These are phyloP conservation scores for Chlorella sorokiniana DNA, from an alignment of 139 green algal genomes.

Conservation along the genomic window DNA sequence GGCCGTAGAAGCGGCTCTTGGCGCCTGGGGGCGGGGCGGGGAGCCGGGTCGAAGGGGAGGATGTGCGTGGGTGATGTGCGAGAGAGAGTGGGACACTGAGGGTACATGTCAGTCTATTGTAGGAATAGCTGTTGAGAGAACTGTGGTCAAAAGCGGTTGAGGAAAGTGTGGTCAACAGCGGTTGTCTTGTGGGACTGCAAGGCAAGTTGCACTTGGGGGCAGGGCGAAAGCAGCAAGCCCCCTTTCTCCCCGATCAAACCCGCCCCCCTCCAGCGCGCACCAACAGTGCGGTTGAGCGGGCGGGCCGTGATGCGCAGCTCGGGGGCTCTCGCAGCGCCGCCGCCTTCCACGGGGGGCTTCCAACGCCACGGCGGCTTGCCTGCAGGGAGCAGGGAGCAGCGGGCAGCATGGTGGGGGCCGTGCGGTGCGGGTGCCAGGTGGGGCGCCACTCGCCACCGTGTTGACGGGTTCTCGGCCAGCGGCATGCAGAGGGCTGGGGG, in stretches of 20 bases:
- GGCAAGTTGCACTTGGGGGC: background rate
- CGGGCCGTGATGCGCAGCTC: conserved; percentile 53
- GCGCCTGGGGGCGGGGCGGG: conserved; percentile 3
- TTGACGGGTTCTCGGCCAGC: too few species aligned
- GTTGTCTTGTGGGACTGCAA: too few species aligned
- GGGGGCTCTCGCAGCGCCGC: conserved; percentile 54
- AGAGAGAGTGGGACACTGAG: background rate
- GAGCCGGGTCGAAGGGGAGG: too few species aligned
- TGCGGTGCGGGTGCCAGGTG: too few species aligned
- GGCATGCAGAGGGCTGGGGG: too few species aligned
- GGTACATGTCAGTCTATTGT: background rate
- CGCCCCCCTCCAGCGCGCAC: background rate
- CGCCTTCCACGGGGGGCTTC: conserved; percentile 65
- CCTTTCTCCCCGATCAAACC: background rate
- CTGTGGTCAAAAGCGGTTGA: too few species aligned
- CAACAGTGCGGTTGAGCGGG: conserved; percentile 31
- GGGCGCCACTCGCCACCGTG: too few species aligned
- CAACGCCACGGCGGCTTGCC: conserved; percentile 80
- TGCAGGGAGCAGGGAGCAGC: background rate
- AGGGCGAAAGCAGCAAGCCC: too few species aligned
- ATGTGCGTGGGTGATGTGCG: background rate
- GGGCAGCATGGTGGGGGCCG: too few species aligned
- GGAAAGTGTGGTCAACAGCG: too few species aligned
- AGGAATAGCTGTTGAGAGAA: too few species aligned
- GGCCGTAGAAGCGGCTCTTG: conserved; percentile 59